phyloP scores from a whole-genome alignment of 2,329 filamentous ascomycete species.

The Aspergillus ochraceus region DNA sequence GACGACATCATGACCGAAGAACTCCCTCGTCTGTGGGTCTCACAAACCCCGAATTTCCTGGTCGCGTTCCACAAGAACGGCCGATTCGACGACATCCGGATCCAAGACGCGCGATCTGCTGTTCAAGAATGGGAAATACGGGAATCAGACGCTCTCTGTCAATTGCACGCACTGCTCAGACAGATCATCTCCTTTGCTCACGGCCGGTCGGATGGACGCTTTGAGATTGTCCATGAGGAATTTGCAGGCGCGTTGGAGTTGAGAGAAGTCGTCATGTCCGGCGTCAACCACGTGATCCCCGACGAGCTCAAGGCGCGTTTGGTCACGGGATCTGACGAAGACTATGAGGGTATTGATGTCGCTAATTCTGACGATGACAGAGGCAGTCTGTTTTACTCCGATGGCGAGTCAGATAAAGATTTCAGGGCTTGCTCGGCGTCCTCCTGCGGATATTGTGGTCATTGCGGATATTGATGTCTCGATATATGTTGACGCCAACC shows the following conservation, averaged over 20 bases:
- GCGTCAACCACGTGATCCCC: not conserved
- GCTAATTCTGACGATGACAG: not conserved
- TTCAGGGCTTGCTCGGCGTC: not conserved
- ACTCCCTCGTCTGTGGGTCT: conserved; percentile 50
- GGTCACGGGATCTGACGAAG: not conserved
- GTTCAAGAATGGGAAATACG: conserved; percentile 44
- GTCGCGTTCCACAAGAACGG: conserved; percentile 50
- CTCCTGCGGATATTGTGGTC: not conserved
- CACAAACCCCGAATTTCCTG: conserved; percentile 54
- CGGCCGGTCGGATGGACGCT: conserved; percentile 13
- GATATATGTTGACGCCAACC: too few species aligned
- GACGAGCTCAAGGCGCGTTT: not conserved
- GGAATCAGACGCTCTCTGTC: conserved; percentile 16
- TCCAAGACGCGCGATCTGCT: conserved; percentile 38
- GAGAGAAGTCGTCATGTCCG: not conserved
- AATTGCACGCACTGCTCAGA: conserved; percentile 20
- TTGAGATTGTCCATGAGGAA: conserved; percentile 29
- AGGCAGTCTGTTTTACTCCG: not conserved
- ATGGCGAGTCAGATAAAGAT: not conserved
- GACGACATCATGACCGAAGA: conserved; percentile 41
- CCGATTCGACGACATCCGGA: conserved; percentile 45
- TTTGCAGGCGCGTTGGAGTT: conserved; percentile 34
- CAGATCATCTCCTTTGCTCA: conserved; percentile 24
- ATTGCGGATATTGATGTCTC: not conserved
- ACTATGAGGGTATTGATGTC: not conserved